These are phyloP conservation scores for Pythium aphanidermatum DNA, from an alignment of 352 stramenopile genomes.

Conservation along the genomic window DNA sequence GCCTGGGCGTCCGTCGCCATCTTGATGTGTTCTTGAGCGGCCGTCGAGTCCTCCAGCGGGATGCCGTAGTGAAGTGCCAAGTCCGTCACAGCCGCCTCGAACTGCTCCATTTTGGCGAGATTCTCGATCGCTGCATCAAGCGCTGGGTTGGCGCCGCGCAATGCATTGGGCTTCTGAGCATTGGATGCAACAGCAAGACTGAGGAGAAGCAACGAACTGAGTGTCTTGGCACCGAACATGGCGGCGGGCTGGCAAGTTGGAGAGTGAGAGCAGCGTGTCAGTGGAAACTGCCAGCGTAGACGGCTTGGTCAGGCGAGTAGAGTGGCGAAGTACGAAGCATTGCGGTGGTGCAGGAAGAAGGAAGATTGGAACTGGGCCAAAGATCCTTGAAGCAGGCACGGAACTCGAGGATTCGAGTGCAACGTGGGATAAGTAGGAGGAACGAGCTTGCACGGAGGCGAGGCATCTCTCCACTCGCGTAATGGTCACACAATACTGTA, in stretches of 20 bases:
- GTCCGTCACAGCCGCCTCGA: slow-evolving; percentile 20
- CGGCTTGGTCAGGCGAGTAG: too few relatives aligned
- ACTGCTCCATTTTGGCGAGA: slow-evolving; percentile 20
- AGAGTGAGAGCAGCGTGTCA: slow-evolving; percentile 1
- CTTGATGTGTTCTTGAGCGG: slow-evolving; percentile 16
- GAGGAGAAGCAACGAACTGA: slow-evolving; percentile 10
- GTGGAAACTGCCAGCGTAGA: too few relatives aligned
- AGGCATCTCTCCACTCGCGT: not conserved
- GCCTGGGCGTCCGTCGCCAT: slow-evolving; percentile 10
- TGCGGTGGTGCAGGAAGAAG: slow-evolving; percentile 13
- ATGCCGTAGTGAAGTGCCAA: slow-evolving; percentile 25
- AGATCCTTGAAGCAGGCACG: too few relatives aligned
- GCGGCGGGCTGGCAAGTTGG: not conserved
- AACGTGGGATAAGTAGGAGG: too few relatives aligned
- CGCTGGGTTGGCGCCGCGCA: slow-evolving; percentile 10
- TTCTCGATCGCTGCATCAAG: slow-evolving; percentile 18
- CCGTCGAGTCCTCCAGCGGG: slow-evolving; percentile 18
- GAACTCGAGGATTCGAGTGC: too few relatives aligned
- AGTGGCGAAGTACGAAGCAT: not conserved
- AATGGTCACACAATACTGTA: not conserved
- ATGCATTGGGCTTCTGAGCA: not conserved
- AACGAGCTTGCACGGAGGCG: too few relatives aligned
- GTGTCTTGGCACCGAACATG: slow-evolving; percentile 16
- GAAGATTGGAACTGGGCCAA: too few relatives aligned
- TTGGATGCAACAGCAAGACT: not conserved